A percentile compares a stretch with the other conserved stretches of the same genome.
Conservation (phyloP, 495 filamentous ascomycete genomes). For the Hamigera avellanea region DNA sequence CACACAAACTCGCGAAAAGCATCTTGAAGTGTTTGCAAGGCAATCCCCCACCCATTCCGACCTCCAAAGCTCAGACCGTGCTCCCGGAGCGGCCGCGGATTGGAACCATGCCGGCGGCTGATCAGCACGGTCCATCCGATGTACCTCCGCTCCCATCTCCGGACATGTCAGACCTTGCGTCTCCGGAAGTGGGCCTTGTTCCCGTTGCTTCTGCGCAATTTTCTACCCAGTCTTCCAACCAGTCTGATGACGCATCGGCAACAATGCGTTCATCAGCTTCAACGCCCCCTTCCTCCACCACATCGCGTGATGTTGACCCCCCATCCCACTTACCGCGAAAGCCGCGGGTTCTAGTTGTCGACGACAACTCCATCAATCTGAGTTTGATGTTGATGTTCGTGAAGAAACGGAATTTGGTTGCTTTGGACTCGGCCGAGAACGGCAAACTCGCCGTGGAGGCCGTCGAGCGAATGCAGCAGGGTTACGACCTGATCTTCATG, state of each 20-base stretch:
- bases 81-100: not conserved
- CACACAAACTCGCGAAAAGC: constrained; percentile 52
- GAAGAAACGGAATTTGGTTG: constrained; percentile 31
- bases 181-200: no score
- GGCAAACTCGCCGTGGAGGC: constrained; percentile 41
- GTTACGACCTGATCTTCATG: constrained; percentile 49
- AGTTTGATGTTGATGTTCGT: constrained; percentile 55
- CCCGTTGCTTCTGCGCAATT: no score
- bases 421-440: constrained; percentile 36
- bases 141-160: not conserved
- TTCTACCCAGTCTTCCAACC: no score
- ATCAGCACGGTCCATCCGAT: not conserved
- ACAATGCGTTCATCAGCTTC: not conserved
- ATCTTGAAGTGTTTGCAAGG: constrained; percentile 24
- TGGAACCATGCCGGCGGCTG: not conserved
- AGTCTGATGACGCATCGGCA: no score
- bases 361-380: constrained; percentile 68
- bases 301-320: no score
- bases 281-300: not conserved
- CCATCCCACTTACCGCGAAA: no score
- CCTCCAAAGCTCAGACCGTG: not conserved
- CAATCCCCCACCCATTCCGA: constrained; percentile 1
- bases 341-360: constrained; percentile 48
- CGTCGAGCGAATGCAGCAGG: constrained; percentile 25
- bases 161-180: not conserved